These are phyloP conservation scores for Craterostigma plantagineum DNA, from an alignment of 257 asterid species.

Conservation along the genomic window DNA sequence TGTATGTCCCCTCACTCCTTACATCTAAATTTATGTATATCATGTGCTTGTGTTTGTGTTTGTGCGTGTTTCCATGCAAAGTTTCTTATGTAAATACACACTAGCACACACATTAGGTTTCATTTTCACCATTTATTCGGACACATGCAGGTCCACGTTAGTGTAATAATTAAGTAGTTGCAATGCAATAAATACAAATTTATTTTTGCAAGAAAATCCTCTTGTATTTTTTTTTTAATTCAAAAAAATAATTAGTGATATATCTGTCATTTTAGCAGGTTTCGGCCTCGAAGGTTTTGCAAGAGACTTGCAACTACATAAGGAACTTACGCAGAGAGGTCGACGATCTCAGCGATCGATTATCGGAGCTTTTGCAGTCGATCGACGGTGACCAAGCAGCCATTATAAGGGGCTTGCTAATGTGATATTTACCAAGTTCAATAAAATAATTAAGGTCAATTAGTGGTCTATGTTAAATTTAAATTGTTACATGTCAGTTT, in stretches of 20 bases:
- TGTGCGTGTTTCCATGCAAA: no score
- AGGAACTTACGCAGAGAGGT: conserved; percentile 77
- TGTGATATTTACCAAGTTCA: conserved; percentile 15
- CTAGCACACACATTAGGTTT: not conserved
- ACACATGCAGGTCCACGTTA: not conserved
- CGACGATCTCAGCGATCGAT: conserved; percentile 66
- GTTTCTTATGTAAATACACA: no score
- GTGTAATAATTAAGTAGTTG: no score
- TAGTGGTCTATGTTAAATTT: no score
- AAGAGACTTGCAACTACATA: conserved; percentile 91
- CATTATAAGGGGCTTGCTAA: conserved; percentile 77
- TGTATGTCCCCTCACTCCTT: conserved; percentile 22
- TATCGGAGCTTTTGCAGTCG: conserved; percentile 63
- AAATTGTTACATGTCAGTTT: not conserved
- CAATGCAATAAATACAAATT: no score
- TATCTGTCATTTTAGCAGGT: conserved; percentile 32
- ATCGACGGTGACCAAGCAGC: conserved; percentile 82
- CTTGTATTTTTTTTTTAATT: not conserved
- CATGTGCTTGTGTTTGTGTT: no score
- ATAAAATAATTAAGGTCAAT: not conserved
- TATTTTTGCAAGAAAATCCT: no score
- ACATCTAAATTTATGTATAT: no score
- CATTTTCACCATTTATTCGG: not conserved
- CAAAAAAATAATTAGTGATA: not conserved
- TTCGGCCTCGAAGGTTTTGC: conserved; percentile 83